These are phyloP conservation scores for Eimeria brunetti DNA, from an alignment of 169 alveolate species.

Conservation along the genomic window DNA sequence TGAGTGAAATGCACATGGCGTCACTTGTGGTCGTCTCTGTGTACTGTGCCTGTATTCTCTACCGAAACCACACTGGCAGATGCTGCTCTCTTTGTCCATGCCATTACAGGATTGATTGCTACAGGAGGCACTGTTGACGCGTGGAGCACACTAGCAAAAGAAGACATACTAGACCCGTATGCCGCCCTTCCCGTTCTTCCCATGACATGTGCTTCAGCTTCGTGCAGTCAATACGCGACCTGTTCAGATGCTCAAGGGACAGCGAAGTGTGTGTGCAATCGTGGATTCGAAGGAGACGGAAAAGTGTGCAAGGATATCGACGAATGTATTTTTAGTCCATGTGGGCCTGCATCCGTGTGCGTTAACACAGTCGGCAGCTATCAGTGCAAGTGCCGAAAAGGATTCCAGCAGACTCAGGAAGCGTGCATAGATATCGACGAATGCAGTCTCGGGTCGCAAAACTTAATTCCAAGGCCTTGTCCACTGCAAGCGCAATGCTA, in stretches of 20 bases:
- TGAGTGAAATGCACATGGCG: too few relatives aligned
- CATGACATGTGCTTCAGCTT: constrained; percentile 58
- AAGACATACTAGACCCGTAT: constrained; percentile 60
- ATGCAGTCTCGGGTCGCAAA: constrained; percentile 47
- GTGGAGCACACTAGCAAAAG: constrained; percentile 49
- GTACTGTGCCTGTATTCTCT: too few relatives aligned
- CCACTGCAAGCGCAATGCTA: constrained; percentile 78
- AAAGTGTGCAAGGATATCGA: constrained; percentile 80
- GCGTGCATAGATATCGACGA: constrained; percentile 78
- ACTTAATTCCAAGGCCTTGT: constrained; percentile 56
- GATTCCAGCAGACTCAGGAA: constrained; percentile 79
- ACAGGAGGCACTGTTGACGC: constrained; percentile 66
- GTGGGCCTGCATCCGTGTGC: constrained; percentile 84
- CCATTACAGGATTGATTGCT: constrained; percentile 16
- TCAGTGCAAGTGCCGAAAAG: constrained; percentile 82
- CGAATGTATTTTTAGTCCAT: constrained; percentile 82
- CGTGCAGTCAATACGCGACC: constrained; percentile 49
- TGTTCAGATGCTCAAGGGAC: constrained; percentile 20
- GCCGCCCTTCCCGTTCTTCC: constrained; percentile 61
- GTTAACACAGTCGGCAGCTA: constrained; percentile 78
- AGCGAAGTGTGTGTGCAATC: constrained; percentile 74
- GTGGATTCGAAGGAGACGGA: constrained; percentile 81
- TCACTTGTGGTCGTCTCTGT: too few relatives aligned
- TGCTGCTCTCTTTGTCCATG: neutral
- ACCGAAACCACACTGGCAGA: neutral